phyloP scores from a whole-genome alignment of 1,139 yeast species.

The Spathaspora jeffriesii region DNA sequence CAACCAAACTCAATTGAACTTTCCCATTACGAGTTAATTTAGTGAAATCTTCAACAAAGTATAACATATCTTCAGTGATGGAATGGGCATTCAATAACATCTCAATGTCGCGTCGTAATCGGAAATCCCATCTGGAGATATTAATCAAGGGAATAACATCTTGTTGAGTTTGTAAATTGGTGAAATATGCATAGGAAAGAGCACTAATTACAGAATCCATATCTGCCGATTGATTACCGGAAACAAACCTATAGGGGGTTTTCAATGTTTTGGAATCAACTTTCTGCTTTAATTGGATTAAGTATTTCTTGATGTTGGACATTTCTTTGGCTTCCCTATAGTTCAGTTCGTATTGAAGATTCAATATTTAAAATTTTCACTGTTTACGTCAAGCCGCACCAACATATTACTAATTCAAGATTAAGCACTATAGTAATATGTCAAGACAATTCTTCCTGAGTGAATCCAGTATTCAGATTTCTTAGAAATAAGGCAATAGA shows the following conservation, averaged over 20 bases:
- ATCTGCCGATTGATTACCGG: constrained; percentile 87
- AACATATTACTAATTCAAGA: too few relatives aligned
- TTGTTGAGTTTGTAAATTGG: constrained; percentile 16
- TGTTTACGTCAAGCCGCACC: too few relatives aligned
- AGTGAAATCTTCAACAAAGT: constrained; percentile 66
- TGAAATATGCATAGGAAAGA: constrained; percentile 65
- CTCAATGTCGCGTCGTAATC: constrained; percentile 70
- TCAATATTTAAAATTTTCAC: too few relatives aligned
- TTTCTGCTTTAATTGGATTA: constrained; percentile 19
- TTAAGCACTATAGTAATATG: too few relatives aligned
- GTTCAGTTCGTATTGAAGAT: neutral
- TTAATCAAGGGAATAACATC: constrained; percentile 67
- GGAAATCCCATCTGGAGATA: constrained; percentile 65
- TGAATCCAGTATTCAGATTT: too few relatives aligned
- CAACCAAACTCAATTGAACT: constrained; percentile 64
- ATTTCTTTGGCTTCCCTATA: constrained; percentile 7
- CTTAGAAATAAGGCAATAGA: too few relatives aligned
- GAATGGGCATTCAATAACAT: constrained; percentile 50
- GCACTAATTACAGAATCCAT: constrained; percentile 85
- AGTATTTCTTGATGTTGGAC: constrained; percentile 23
- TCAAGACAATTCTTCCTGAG: too few relatives aligned
- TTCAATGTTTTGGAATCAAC: constrained; percentile 15
- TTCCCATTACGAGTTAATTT: constrained; percentile 14
- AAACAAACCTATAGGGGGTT: constrained; percentile 47
- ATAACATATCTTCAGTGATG: constrained; percentile 50